Evolutionary conservation across 2,329 filamentous ascomycete species (phyloP).

Genomic region (Fusarium anthophilum): DNA sequence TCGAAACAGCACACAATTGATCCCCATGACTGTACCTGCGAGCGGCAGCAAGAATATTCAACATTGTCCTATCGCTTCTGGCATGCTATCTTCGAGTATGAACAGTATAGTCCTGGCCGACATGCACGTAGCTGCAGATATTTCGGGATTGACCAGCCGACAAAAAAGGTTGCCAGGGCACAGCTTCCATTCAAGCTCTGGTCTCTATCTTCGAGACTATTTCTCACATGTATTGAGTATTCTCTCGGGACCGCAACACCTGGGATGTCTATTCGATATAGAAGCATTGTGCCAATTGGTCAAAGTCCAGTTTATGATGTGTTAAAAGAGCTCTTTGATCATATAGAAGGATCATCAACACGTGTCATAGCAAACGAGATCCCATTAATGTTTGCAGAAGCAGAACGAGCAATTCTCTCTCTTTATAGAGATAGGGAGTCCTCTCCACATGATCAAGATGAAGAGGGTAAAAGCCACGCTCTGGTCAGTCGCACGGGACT

Average conservation of each 20-base stretch:
- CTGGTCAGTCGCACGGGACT: neutral
- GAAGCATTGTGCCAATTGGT: accelerated
- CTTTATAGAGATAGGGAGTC: neutral
- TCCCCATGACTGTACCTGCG: accelerated
- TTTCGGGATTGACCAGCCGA: neutral
- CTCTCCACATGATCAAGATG: neutral
- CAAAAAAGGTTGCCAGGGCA: neutral
- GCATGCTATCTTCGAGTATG: neutral
- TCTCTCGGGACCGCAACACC: neutral
- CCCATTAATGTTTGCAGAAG: accelerated
- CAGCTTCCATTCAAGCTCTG: neutral
- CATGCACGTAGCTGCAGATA: neutral
- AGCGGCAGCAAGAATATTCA: accelerated
- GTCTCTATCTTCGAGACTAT: neutral
- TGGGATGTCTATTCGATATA: neutral
- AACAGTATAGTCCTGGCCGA: accelerated
- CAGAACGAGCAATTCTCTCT: neutral
- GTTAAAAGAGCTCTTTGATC: accelerated
- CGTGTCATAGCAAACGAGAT: accelerated
- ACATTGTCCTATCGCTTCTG: accelerated
- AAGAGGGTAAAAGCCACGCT: accelerated
- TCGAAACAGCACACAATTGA: accelerated
- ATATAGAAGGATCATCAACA: accelerated
- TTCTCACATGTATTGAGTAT: neutral
- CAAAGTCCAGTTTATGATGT: neutral